These are phyloP conservation scores for Fusarium camptoceras DNA, from an alignment of 2,329 filamentous ascomycete species.

Conservation along the genomic window DNA sequence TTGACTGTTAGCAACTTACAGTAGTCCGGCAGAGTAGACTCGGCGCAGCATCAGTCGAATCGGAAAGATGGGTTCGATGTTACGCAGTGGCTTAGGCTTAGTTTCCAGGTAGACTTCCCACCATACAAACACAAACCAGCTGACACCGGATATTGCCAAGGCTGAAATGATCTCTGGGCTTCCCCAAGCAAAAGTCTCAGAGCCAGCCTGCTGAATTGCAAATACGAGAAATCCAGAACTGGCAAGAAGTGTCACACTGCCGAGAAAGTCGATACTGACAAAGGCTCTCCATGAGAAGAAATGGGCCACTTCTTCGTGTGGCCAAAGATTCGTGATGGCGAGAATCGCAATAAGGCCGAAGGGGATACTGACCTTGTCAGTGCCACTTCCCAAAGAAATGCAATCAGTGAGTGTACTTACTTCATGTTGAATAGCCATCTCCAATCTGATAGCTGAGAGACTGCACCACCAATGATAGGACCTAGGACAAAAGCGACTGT, in stretches of 20 bases:
- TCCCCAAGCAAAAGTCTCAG: conserved; percentile 63
- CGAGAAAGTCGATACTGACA: conserved; percentile 64
- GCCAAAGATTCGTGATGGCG: conserved; percentile 61
- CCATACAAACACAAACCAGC: conserved; percentile 61
- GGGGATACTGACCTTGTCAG: conserved; percentile 57
- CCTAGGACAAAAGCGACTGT: conserved; percentile 69
- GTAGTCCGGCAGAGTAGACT: conserved; percentile 63
- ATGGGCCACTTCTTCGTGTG: conserved; percentile 51
- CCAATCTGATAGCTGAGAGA: conserved; percentile 67
- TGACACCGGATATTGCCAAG: conserved; percentile 60
- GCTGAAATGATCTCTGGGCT: conserved; percentile 63
- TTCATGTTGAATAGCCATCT: conserved; percentile 73
- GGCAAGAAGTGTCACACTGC: conserved; percentile 61
- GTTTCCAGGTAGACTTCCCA: conserved; percentile 63
- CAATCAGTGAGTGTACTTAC: conserved; percentile 51
- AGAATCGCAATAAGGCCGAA: conserved; percentile 61
- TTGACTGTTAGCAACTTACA: conserved; percentile 54
- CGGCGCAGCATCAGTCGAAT: conserved; percentile 60
- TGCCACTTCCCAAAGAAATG: not conserved
- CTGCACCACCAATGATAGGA: conserved; percentile 67
- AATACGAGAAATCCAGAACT: conserved; percentile 67
- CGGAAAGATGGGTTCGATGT: conserved; percentile 67
- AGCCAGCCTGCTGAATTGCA: conserved; percentile 67
- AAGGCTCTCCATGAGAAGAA: conserved; percentile 58
- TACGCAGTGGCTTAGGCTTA: conserved; percentile 49